Base-by-base conservation (phyloP, 148 eudicot species). In the Chenopodium quinoa region DNA sequence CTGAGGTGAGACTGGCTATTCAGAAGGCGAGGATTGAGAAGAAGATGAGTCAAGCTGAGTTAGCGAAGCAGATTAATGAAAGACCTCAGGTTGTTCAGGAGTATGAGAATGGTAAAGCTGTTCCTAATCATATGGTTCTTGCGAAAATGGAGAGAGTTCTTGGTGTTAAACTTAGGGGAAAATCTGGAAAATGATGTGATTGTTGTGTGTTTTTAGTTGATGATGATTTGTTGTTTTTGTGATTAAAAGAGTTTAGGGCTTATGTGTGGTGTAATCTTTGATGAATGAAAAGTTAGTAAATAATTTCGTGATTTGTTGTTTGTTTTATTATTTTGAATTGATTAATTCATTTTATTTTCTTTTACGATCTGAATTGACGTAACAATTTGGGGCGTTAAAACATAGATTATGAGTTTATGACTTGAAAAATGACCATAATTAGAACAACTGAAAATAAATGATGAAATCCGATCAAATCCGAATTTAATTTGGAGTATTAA, bases 71-170 rank as follows among this genome's bases (percentile, higher is more conserved):
- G 86, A 90, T 90, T 22, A 89, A 86, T 65, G 97, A 93, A 79
- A 23, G 90, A 78, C 83, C 91, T 2, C 89, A 88, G 81, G 95
- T 92, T 29, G 93, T 93, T 13, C 95, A 92, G 84, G 97, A 93
- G 86, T 93, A 90, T 37, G 97, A 93, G 91, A 91, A 92, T 77
- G 97, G 97, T 0, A 92, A 89, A 77, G 97, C 93, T 60, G 93
- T 93, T 40, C 90, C 93, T 23, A 93, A 89, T 76, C 97, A 92
- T 56, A 80, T 73, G n/a, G 90, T 93, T 73, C 71, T 93, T 37
- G 93, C 80, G 0, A 93, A 93, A 80, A 82, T 93, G 90, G 97
- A 93, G 87, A 84, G 83, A 32, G 93, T 86, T 5, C 89, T 93
- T 12, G 97, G 95, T n/a, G 95, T 92, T 32, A 93, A 93, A 71